Percentiles rank a stretch among this genome's conserved stretches.
These are phyloP conservation scores for Diutina sp. DNA, from an alignment of 1,139 yeast genomes.

Conservation along the genomic window DNA sequence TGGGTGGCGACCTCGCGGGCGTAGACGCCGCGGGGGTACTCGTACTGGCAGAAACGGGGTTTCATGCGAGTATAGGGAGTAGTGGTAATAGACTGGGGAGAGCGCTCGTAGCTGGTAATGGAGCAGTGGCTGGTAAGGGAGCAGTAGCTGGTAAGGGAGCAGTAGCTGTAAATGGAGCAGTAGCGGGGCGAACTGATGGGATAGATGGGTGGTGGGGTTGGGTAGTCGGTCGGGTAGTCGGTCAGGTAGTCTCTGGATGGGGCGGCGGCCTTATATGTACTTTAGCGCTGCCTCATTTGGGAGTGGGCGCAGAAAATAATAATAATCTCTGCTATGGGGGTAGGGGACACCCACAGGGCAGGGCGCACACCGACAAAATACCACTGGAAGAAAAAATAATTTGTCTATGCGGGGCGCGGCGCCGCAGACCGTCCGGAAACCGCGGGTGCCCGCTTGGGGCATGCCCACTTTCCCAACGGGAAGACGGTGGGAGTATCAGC, in stretches of 20 bases:
- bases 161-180: no score
- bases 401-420: background rate
- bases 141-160: no score
- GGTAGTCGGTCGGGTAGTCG: no score
- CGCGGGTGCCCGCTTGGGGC: background rate
- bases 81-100: background rate
- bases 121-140: no score
- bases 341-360: no score
- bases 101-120: background rate
- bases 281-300: background rate
- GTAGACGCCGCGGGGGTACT: slow-evolving; percentile 39
- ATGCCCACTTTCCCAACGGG: no score
- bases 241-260: background rate
- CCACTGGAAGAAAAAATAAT: background rate
- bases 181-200: no score
- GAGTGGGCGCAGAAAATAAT: no score
- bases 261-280: background rate
- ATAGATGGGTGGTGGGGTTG: no score
- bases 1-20: slow-evolving; percentile 37
- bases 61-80: background rate
- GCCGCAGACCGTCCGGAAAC: background rate
- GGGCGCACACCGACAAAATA: no score
- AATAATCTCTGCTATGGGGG: no score
- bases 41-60: slow-evolving; percentile 14
- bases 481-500: no score